Evolutionary conservation across 306 rosid species (phyloP).

Genomic region (Calophaca sinica): DNA sequence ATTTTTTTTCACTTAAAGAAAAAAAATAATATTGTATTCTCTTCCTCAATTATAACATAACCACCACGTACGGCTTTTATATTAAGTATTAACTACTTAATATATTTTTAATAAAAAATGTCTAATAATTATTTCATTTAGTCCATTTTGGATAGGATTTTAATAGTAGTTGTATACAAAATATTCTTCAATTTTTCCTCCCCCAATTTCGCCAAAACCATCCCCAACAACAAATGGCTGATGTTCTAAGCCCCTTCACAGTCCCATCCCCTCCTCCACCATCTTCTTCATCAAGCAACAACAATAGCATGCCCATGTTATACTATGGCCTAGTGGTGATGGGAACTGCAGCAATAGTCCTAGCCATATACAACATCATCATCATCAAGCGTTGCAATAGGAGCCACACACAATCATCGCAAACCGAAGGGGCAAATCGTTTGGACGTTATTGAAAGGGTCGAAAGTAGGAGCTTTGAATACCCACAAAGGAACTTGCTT

Average conservation of each 20-base stretch:
- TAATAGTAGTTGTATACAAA: neutral
- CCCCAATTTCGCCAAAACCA: constrained; percentile 27
- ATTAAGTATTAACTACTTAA: neutral
- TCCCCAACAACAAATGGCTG: constrained; percentile 27
- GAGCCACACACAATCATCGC: neutral
- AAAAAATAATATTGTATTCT: too few species aligned
- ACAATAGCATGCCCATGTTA: constrained; percentile 65
- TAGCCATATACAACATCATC: constrained; percentile 76
- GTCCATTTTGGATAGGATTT: neutral
- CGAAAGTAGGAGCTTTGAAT: constrained; percentile 10
- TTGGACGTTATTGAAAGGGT: neutral
- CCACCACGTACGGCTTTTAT: neutral
- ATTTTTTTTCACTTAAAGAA: neutral
- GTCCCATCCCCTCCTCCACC: constrained; percentile 49
- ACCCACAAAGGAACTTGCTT: constrained; percentile 52
- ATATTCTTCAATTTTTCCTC: neutral
- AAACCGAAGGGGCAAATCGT: neutral
- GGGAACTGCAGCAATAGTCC: constrained; percentile 63
- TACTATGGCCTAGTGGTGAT: constrained; percentile 75
- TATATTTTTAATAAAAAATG: too few species aligned
- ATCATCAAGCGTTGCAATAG: constrained; percentile 38
- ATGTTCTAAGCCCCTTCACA: constrained; percentile 40
- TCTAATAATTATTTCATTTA: neutral
- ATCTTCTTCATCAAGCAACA: constrained; percentile 30
- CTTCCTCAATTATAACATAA: neutral